Conservation (phyloP, 257 asterid genomes). For the Ehretia macrophylla region DNA sequence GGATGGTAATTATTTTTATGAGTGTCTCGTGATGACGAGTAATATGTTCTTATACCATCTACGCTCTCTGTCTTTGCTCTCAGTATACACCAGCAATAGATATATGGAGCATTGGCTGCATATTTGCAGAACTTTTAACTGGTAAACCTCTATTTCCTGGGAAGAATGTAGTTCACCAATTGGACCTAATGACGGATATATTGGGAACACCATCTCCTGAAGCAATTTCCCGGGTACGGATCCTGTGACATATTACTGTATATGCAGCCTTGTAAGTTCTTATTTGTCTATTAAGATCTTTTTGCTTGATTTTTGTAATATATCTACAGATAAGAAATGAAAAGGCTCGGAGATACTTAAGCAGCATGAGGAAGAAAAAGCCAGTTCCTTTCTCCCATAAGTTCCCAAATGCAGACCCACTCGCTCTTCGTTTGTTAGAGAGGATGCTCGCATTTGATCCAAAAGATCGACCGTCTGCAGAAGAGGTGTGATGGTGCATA, state of each 20-base stretch:
- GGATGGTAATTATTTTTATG: not conserved
- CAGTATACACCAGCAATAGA: constrained; percentile 99
- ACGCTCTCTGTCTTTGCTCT: constrained; percentile 9
- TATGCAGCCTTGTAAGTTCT: not conserved
- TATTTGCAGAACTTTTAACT: constrained; percentile 87
- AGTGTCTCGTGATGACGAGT: not conserved
- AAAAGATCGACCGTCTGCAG: constrained; percentile 65
- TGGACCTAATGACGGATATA: constrained; percentile 90
- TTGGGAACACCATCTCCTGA: constrained; percentile 93
- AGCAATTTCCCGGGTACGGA: constrained; percentile 76
- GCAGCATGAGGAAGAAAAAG: constrained; percentile 66
- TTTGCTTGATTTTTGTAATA: constrained; percentile 19
- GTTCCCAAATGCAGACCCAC: constrained; percentile 60
- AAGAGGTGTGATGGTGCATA: constrained; percentile 32
- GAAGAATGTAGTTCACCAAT: constrained; percentile 93
- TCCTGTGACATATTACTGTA: not conserved
- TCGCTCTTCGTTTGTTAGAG: constrained; percentile 56
- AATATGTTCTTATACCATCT: constrained; percentile 12
- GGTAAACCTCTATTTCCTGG: constrained; percentile 97
- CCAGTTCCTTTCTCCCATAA: constrained; percentile 51
- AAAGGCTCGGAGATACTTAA: constrained; percentile 67
- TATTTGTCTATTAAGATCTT: constrained; percentile 1
- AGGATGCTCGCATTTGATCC: constrained; percentile 72
- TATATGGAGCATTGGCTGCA: constrained; percentile 98
- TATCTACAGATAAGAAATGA: constrained; percentile 68